Percentiles rank a stretch among this genome's conserved stretches.
Evolutionary conservation across 306 rosid genomes (phyloP).

Genomic region (Cucurbita argyrosperma): DNA sequence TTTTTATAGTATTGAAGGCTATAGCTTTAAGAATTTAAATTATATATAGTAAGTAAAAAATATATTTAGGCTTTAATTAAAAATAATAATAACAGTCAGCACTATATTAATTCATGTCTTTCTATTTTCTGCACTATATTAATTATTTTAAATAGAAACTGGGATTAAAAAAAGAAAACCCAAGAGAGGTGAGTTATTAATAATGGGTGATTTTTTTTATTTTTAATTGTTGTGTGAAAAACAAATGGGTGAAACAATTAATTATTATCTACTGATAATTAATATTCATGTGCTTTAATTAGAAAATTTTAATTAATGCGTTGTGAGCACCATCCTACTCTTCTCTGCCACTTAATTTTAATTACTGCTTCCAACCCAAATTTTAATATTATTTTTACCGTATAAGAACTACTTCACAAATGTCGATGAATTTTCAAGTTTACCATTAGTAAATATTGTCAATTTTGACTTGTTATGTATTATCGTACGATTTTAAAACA

Average conservation of each 20-base stretch:
- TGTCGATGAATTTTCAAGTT: too few species aligned
- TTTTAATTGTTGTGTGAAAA: background rate
- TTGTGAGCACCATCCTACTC: background rate
- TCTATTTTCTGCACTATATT: background rate
- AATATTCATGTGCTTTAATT: background rate
- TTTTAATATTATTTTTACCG: background rate
- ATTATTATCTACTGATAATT: background rate
- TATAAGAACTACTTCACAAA: too few species aligned
- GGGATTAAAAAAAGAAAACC: background rate
- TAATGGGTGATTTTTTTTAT: background rate
- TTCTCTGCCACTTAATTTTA: background rate
- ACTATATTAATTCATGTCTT: background rate
- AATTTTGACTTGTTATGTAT: too few species aligned
- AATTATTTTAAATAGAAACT: background rate
- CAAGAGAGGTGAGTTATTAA: background rate
- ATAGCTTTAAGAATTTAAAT: too few species aligned
- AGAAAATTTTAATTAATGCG: background rate
- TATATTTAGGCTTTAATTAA: too few species aligned
- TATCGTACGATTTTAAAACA: too few species aligned
- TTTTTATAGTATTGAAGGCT: too few species aligned
- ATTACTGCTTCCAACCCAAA: background rate
- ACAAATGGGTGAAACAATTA: background rate
- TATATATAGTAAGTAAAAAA: too few species aligned
- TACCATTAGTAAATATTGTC: too few species aligned
- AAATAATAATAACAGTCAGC: background rate